Base-by-base conservation (phyloP, 2,329 filamentous ascomycete genomes). In the Pleomassaria siparia region DNA sequence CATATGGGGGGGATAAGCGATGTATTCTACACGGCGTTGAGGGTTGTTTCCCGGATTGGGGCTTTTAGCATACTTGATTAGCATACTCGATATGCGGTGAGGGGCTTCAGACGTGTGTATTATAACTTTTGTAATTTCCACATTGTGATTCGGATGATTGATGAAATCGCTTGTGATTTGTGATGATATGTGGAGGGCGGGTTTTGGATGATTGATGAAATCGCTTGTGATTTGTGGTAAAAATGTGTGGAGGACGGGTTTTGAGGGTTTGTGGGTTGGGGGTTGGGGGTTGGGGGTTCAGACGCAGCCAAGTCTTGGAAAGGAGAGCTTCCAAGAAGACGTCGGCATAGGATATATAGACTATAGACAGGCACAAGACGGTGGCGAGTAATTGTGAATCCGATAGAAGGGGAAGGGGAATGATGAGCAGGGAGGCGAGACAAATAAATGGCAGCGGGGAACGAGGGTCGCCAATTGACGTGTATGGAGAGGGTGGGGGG, bases 11-110 rank as follows among this genome's bases (percentile, higher is more conserved):
- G 43, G 26, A 28, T 20, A 28, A 20, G 52, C 45, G 48, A 47
- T 36, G 51, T 15, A 54, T 64, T 60, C 51, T 62, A 65, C 16
- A 32, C n/a, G 64, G 64, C 64, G 64, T 67, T 67, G 28, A 51
- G 39, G 56, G 49, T 49, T 53, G 50, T 55, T 47, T 47, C 42
- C 29, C 30, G n/a, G 44, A 16, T 50, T 51, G 57, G 47, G 35
- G 16, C 35, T 50, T 51, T 55, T 46, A 40, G 40, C 46, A 49
- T 48, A 30, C n/a, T n/a, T n/a, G n/a, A n/a, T n/a, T n/a, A n/a
- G n/a, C n/a, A n/a, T n/a, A 44, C 43, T 32, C 50, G 45, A n/a
- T 51, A 49, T 53, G 56, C 50, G 45, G 44, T 37, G 50, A 53
- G n/a, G 46, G 45, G 49, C 36, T 56, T 55, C 50, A 47, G 49